Conservation (phyloP, 352 stramenopile species). For the Globisporangium paddicum region DNA sequence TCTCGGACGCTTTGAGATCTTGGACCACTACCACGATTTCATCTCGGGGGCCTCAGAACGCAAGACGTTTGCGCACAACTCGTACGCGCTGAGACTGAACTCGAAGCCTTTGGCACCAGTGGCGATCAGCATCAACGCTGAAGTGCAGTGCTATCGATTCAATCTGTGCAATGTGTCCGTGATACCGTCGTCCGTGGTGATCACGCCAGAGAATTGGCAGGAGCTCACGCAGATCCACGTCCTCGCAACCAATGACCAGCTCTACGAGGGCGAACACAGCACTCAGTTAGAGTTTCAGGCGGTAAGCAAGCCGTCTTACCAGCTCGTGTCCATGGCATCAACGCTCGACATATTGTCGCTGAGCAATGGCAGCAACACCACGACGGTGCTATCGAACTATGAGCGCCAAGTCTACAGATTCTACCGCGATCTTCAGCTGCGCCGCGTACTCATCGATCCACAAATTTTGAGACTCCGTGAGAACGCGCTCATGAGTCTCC, state of each 20-base stretch:
- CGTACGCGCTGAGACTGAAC: slow-evolving; percentile 41
- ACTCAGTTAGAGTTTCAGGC: slow-evolving; percentile 25
- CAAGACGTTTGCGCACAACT: slow-evolving; percentile 34
- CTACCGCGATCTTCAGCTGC: slow-evolving; percentile 24
- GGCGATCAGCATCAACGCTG: slow-evolving; percentile 38
- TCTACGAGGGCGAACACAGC: slow-evolving; percentile 49
- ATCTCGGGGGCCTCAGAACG: slow-evolving; percentile 17
- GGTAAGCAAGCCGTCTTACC: slow-evolving; percentile 23
- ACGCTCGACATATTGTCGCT: slow-evolving; percentile 12
- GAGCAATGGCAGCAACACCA: not conserved
- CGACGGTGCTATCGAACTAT: slow-evolving; percentile 10
- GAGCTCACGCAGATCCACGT: slow-evolving; percentile 32
- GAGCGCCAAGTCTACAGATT: slow-evolving; percentile 20
- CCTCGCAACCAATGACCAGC: slow-evolving; percentile 47
- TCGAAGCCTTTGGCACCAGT: slow-evolving; percentile 46
- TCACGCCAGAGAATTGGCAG: slow-evolving; percentile 43
- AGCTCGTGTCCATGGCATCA: slow-evolving; percentile 22
- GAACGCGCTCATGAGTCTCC: slow-evolving; percentile 21
- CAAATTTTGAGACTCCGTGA: slow-evolving; percentile 9
- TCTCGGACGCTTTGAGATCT: slow-evolving; percentile 26
- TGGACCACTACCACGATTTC: slow-evolving; percentile 76
- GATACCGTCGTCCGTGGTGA: slow-evolving; percentile 30
- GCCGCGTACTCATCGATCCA: slow-evolving; percentile 3
- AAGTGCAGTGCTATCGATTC: slow-evolving; percentile 67
- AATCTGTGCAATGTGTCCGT: slow-evolving; percentile 60